Conservation (phyloP, 1,284 basidiomycete genomes). For the Austropuccinia psidii region DNA sequence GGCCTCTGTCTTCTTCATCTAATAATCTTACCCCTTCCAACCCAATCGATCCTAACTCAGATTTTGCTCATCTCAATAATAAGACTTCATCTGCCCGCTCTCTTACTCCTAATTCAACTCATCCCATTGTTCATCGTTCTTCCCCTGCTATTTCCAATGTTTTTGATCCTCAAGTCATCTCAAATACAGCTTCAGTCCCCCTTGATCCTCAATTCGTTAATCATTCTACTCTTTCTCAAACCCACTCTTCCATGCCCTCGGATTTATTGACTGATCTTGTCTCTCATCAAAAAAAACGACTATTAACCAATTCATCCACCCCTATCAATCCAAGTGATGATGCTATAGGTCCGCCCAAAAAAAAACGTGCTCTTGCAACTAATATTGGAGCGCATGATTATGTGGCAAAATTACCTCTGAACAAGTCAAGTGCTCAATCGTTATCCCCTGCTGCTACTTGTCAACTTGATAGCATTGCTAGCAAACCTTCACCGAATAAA, state of each 20-base stretch:
- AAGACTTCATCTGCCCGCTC: background rate
- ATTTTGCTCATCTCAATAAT: background rate
- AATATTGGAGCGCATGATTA: background rate
- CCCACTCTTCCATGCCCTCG: too few species aligned
- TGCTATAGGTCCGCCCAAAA: conserved; percentile 11
- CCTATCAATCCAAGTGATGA: background rate
- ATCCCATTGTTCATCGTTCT: background rate
- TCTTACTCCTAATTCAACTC: background rate
- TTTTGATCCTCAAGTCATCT: conserved; percentile 23
- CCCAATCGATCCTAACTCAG: conserved; percentile 9
- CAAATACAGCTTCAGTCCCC: background rate
- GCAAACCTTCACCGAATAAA: too few species aligned
- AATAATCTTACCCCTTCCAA: too few species aligned
- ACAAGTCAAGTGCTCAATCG: background rate
- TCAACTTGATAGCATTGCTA: conserved; percentile 1
- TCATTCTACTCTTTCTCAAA: too few species aligned
- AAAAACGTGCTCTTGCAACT: conserved; percentile 17
- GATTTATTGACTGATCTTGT: too few species aligned
- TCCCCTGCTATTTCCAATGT: background rate
- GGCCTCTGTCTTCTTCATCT: background rate
- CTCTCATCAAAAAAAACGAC: conserved; percentile 15
- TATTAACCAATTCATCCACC: background rate
- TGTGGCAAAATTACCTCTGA: background rate
- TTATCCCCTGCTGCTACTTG: background rate
- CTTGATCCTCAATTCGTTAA: conserved; percentile 4